A percentile compares a stretch with the other conserved stretches of the same genome.
These are phyloP conservation scores for Leptographium procerum DNA, from an alignment of 2,329 filamentous ascomycete species.

Conservation along the genomic window DNA sequence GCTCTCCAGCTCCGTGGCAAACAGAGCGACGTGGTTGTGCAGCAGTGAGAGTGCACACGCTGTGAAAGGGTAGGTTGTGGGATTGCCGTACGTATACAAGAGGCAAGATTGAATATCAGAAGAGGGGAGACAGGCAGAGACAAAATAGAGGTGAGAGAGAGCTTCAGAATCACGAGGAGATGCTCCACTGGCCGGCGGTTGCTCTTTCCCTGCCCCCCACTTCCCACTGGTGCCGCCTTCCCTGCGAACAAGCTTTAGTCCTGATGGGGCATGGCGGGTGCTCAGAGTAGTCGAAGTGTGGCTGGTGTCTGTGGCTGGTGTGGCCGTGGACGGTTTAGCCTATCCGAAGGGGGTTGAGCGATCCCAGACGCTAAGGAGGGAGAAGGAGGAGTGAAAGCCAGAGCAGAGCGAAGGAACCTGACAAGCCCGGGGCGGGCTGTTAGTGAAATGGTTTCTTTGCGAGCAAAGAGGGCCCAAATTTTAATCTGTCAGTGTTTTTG, in stretches of 20 bases:
- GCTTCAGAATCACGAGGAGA: background rate
- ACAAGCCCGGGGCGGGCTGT: background rate
- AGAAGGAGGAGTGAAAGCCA: too few species aligned
- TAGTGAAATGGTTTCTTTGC: background rate
- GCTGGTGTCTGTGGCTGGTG: background rate
- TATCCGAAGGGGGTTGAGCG: background rate
- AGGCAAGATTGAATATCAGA: too few species aligned
- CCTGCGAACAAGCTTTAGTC: background rate
- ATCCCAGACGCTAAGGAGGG: background rate
- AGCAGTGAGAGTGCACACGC: too few species aligned
- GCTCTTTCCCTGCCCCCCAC: background rate
- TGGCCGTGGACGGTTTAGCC: background rate
- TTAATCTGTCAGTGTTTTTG: background rate
- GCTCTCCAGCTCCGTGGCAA: too few species aligned
- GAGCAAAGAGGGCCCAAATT: background rate
- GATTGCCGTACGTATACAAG: too few species aligned
- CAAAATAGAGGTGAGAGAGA: background rate
- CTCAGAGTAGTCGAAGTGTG: background rate
- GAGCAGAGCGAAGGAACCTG: background rate
- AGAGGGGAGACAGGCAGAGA: background rate
- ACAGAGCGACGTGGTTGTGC: too few species aligned
- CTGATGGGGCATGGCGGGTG: background rate
- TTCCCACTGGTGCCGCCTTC: background rate
- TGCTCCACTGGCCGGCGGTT: background rate
- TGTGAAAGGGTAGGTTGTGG: too few species aligned